Percentiles rank a stretch among this genome's conserved stretches.
These are phyloP conservation scores for Sugiyamaella americana DNA, from an alignment of 805 yeast genomes.

Conservation along the genomic window DNA sequence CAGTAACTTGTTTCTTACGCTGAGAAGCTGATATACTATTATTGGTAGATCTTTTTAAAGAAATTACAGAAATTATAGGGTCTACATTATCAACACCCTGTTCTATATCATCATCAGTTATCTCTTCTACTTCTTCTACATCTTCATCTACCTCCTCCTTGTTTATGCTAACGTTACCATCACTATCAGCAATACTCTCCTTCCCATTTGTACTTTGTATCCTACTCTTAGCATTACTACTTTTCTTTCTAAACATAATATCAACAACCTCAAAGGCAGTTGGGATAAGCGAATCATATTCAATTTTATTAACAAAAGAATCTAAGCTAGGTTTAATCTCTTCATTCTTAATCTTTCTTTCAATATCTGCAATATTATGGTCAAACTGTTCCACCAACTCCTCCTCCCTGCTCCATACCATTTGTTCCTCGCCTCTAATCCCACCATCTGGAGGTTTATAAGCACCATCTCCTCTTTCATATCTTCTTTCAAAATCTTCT, in stretches of 20 bases:
- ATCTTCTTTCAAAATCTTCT: constrained; percentile 36
- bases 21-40: background rate
- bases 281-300: constrained; percentile 8
- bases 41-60: background rate
- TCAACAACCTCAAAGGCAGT: constrained; percentile 17
- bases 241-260: constrained; percentile 13
- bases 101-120: constrained; percentile 2
- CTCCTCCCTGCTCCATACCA: background rate
- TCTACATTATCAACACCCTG: background rate
- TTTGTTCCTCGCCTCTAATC: background rate
- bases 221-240: background rate
- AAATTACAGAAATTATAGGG: background rate
- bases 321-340: background rate
- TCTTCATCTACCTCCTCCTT: background rate
- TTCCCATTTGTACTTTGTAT: background rate
- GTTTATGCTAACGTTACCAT: too few relatives aligned
- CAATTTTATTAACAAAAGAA: background rate
- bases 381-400: background rate
- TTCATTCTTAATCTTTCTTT: background rate
- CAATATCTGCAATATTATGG: too few relatives aligned
- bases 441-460: background rate
- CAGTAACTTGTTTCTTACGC: background rate
- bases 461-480: constrained; percentile 1
- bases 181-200: background rate
- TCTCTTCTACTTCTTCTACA: background rate